Conservation (phyloP, 2,329 filamentous ascomycete species). For the Beauveria australis region DNA sequence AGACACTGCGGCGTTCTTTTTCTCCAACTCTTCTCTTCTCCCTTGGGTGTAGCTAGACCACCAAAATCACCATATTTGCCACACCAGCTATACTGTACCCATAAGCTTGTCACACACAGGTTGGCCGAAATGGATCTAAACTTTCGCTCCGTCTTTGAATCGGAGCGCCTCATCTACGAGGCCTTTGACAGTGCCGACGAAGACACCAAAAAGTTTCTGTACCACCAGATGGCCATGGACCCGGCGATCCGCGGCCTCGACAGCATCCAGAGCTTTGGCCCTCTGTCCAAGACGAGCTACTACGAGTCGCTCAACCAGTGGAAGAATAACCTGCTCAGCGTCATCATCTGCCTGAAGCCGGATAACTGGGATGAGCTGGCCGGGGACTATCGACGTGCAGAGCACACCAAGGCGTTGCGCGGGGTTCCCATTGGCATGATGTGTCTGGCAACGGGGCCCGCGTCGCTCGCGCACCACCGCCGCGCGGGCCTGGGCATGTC, state of each 20-base stretch:
- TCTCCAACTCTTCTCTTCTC: not conserved
- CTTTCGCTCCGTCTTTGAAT: not conserved
- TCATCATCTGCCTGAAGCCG: slow-evolving; percentile 10
- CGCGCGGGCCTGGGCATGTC: slow-evolving; percentile 23
- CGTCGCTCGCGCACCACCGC: not conserved
- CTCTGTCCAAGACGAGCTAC: not conserved
- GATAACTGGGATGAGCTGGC: slow-evolving; percentile 6
- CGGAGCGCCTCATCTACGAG: slow-evolving; percentile 10
- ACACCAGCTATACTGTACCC: not conserved
- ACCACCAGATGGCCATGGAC: slow-evolving; percentile 2
- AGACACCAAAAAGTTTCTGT: slow-evolving; percentile 10
- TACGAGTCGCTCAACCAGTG: not conserved
- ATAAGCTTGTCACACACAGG: not conserved
- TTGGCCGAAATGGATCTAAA: not conserved
- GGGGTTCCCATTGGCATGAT: slow-evolving; percentile 2
- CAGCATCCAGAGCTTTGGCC: not conserved
- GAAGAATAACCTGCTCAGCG: not conserved
- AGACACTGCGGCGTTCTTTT: not conserved
- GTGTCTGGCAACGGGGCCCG: not conserved
- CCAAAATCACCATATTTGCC: not conserved
- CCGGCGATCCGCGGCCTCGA: slow-evolving; percentile 10
- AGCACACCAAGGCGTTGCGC: not conserved
- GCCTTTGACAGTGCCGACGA: slow-evolving; percentile 8
- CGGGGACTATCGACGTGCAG: not conserved
- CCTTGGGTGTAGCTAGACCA: not conserved